Base-by-base conservation (phyloP, 2,329 filamentous ascomycete genomes). In the Saccharata proteae region DNA sequence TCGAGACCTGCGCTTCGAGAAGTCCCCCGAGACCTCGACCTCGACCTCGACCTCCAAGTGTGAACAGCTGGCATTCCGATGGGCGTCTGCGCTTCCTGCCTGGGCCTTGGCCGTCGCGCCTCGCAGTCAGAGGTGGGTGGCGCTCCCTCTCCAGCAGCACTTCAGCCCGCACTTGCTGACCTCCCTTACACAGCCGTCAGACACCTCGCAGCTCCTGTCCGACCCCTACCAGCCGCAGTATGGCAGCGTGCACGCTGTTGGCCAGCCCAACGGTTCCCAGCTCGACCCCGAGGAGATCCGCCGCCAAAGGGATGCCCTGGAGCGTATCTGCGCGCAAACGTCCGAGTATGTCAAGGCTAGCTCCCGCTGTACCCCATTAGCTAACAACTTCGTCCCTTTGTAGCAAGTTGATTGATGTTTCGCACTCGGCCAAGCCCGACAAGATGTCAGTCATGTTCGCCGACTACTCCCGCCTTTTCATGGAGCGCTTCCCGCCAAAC, bases 391-490 rank as follows among this genome's bases (percentile, higher is more conserved):
- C 39, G 47, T 47, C 47, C 45, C 44, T 47, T 49, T 36, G 15
- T 38, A 66, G 62, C 46, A 62, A 65, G 40, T 51, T 66, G 48
- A 65, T 66, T 43, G 59, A 65, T 43, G 60, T 64, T 40, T 54
- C 58, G 30, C 60, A 65, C 37, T 45, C 46, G 30, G 50, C 52
- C 29, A 50, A 57, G 42, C 47, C 54, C 24, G 48, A 57, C 20
- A 48, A 57, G 30, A 41, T 42, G 20, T 48, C 54, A 26, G 57
- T 57, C 35, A 45, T 50, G 36, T 36, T 41, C 29, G 49, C 48
- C 36, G 57, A 60, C 37, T 61, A 58, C 38, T 47, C 51, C 14
- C 51, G 55, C 30, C 53, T 60, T 17, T 59, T 61, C 45, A 55
- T 50, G 40, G 56, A 59, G 30, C 54, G 54, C 36, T 61, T 61